These are phyloP conservation scores for Penicillium macrosclerotiorum DNA, from an alignment of 495 filamentous ascomycete genomes.

Conservation along the genomic window DNA sequence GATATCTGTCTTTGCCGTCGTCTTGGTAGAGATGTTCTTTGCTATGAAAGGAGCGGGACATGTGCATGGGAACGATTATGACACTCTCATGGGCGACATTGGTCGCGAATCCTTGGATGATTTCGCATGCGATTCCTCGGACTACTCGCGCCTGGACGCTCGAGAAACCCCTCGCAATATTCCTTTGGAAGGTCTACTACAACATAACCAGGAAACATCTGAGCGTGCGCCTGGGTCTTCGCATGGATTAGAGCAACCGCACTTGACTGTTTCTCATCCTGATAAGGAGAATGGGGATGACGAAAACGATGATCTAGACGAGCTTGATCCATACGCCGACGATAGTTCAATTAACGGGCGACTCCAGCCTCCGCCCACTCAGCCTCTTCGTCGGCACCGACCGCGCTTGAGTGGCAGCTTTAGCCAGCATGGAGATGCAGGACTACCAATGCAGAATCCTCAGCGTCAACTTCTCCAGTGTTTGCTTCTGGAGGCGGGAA, in stretches of 20 bases:
- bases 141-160: slow-evolving; percentile 25
- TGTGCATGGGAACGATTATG: slow-evolving; percentile 48
- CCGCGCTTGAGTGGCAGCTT: slow-evolving; percentile 12
- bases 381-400: slow-evolving; percentile 10
- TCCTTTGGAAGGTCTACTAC: slow-evolving; percentile 22
- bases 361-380: slow-evolving; percentile 1
- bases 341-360: slow-evolving; percentile 19
- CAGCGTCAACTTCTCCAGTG: slow-evolving; percentile 72
- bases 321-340: slow-evolving; percentile 27
- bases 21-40: slow-evolving; percentile 75
- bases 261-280: slow-evolving; percentile 1
- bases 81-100: slow-evolving; percentile 38
- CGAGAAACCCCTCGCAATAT: slow-evolving; percentile 20
- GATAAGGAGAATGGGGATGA: slow-evolving; percentile 25
- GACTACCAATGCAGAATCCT: slow-evolving; percentile 35
- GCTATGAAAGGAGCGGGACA: slow-evolving; percentile 52
- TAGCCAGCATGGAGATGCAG: slow-evolving; percentile 17
- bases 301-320: slow-evolving; percentile 31
- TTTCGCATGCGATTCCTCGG: slow-evolving; percentile 11
- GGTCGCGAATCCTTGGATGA: slow-evolving; percentile 21
- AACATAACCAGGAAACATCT: slow-evolving; percentile 4
- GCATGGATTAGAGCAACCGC: slow-evolving; percentile 7
- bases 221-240: slow-evolving; percentile 12
- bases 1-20: slow-evolving; percentile 71
- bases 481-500: slow-evolving; percentile 77